Conservation (phyloP, 2,329 filamentous ascomycete genomes). For the Pseudocercospora musae region DNA sequence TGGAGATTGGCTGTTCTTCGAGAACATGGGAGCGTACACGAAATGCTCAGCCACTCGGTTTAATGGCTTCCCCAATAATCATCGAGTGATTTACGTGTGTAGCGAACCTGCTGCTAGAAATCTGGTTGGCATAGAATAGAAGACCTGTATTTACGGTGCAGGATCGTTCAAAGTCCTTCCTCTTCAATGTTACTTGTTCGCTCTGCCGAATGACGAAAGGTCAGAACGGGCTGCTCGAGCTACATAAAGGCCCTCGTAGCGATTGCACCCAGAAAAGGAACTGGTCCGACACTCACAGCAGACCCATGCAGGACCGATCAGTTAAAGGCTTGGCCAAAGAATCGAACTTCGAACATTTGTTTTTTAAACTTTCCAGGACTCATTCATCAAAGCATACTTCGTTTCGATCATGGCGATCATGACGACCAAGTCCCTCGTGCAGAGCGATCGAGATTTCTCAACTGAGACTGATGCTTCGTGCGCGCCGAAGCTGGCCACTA, state of each 20-base stretch:
- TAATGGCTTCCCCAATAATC: slow-evolving; percentile 91
- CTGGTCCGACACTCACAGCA: neutral
- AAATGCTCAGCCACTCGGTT: slow-evolving; percentile 97
- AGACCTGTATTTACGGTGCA: neutral
- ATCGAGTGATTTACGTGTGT: slow-evolving; percentile 91
- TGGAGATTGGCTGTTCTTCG: slow-evolving; percentile 98
- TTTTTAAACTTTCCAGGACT: neutral
- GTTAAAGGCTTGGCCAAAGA: neutral
- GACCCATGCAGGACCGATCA: neutral
- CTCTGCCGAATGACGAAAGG: neutral
- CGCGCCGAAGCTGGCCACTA: neutral
- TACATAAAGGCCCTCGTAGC: neutral
- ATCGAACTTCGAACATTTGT: neutral
- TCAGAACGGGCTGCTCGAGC: neutral
- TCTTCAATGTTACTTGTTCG: neutral
- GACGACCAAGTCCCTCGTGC: neutral
- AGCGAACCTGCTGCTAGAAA: slow-evolving; percentile 75
- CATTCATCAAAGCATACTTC: neutral
- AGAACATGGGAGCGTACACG: slow-evolving; percentile 98
- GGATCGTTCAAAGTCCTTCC: neutral
- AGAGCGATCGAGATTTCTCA: neutral
- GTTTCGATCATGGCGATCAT: neutral
- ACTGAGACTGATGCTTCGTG: neutral
- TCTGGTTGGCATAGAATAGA: slow-evolving; percentile 1
- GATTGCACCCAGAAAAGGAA: neutral